These are phyloP conservation scores for Suillus hirtellus DNA, from an alignment of 768 basidiomycete genomes.

Conservation along the genomic window DNA sequence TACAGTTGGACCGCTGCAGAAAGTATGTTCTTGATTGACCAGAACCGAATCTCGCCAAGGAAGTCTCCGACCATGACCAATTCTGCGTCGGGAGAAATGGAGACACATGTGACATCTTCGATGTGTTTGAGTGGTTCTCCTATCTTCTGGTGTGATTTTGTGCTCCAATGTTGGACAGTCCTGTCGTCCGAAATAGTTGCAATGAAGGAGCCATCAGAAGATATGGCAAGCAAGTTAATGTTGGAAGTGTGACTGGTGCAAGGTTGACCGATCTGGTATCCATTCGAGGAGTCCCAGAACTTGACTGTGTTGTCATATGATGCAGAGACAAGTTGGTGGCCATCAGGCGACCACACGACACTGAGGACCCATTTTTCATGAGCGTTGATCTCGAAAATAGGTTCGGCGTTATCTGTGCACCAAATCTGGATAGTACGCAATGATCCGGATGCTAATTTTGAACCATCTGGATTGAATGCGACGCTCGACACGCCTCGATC, in stretches of 20 bases:
- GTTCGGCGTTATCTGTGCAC: neutral
- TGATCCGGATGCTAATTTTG: neutral
- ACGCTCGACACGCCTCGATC: neutral
- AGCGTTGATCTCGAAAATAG: neutral
- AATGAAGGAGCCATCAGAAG: neutral
- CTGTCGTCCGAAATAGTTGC: neutral
- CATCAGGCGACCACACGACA: neutral
- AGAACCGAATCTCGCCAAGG: neutral
- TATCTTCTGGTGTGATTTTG: neutral
- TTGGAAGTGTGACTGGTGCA: neutral
- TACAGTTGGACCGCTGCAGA: too few relatives aligned
- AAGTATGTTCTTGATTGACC: neutral
- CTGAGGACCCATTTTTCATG: neutral
- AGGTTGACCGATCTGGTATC: neutral
- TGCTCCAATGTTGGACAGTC: neutral
- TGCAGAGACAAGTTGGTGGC: neutral
- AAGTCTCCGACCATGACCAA: neutral
- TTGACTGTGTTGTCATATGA: neutral
- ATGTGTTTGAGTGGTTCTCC: neutral
- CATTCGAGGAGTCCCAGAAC: neutral
- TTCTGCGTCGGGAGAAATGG: neutral
- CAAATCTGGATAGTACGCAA: neutral
- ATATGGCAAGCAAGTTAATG: neutral
- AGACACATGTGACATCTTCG: neutral
- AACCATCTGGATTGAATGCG: neutral